Evolutionary conservation across 495 filamentous ascomycete genomes (phyloP).

Genomic region (Neurospora cerealis): DNA sequence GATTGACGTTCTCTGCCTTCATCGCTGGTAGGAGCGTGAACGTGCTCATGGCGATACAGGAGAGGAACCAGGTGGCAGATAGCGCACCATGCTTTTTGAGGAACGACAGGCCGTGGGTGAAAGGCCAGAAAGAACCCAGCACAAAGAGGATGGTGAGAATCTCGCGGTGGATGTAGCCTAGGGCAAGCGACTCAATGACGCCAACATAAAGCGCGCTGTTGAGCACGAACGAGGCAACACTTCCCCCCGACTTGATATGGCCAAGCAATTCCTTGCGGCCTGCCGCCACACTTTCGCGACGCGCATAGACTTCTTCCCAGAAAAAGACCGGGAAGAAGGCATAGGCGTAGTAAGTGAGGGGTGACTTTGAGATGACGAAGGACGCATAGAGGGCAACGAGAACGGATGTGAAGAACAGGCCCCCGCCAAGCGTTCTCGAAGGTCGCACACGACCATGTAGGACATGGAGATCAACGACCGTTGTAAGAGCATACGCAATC

Average conservation of each 20-base stretch:
- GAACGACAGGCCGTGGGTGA: conserved; percentile 63
- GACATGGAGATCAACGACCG: conserved; percentile 83
- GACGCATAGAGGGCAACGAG: conserved; percentile 66
- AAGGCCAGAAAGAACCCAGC: conserved; percentile 67
- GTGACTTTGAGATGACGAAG: conserved; percentile 68
- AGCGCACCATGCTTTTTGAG: conserved; percentile 52
- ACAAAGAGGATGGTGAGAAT: conserved; percentile 76
- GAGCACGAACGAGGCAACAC: conserved; percentile 45
- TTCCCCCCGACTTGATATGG: conserved; percentile 49
- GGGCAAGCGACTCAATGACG: conserved; percentile 64
- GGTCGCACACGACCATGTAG: conserved; percentile 61
- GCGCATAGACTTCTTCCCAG: conserved; percentile 92
- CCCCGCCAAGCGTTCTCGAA: conserved; percentile 51
- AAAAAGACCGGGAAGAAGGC: conserved; percentile 85
- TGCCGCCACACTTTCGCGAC: conserved; percentile 55
- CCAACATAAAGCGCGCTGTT: conserved; percentile 57
- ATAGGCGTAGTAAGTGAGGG: conserved; percentile 84
- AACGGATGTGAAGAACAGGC: conserved; percentile 62
- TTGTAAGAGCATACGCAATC: conserved; percentile 91
- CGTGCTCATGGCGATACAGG: conserved; percentile 72
- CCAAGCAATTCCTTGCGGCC: conserved; percentile 61
- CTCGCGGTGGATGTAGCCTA: conserved; percentile 85
- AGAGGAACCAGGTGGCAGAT: conserved; percentile 62
- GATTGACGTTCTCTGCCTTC: conserved; percentile 65
- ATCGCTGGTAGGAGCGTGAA: conserved; percentile 85